A percentile compares a stretch with the other conserved stretches of the same genome.
Evolutionary conservation across 768 basidiomycete species (phyloP).

Genomic region (Phaeotremella skinneri): DNA sequence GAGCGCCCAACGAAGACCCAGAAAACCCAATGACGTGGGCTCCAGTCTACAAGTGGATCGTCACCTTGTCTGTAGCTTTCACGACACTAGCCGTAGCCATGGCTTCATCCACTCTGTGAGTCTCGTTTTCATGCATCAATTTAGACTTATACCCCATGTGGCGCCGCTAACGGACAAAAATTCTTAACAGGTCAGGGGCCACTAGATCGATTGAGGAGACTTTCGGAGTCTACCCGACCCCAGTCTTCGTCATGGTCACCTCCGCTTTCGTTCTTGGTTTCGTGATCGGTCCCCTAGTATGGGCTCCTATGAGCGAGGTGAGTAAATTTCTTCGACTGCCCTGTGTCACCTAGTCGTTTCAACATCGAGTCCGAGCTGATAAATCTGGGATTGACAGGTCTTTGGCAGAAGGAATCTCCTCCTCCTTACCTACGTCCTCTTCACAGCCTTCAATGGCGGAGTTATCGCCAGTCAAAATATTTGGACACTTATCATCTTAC

Average conservation of each 20-base stretch:
- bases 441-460: conserved; percentile 49
- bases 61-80: conserved; percentile 29
- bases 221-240: conserved; percentile 15
- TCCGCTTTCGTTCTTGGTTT: conserved; percentile 36
- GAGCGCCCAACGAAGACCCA: conserved; percentile 16
- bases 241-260: conserved; percentile 32
- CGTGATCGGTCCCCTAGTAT: conserved; percentile 47
- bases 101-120: conserved; percentile 32
- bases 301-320: conserved; percentile 48
- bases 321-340: too few species aligned
- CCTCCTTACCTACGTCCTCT: conserved; percentile 47
- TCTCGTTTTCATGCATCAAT: background rate
- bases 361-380: too few species aligned
- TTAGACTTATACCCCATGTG: background rate
- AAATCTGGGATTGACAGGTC: too few species aligned
- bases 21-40: conserved; percentile 39
- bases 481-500: conserved; percentile 46
- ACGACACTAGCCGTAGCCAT: conserved; percentile 35
- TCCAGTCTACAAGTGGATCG: conserved; percentile 30
- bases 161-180: too few species aligned
- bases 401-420: conserved; percentile 51
- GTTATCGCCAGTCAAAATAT: conserved; percentile 48
- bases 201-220: conserved; percentile 18
- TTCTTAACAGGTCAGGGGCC: conserved; percentile 21
- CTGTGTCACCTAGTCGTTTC: too few species aligned